Base-by-base conservation (phyloP, 176 grass and related monocot species). In the Zea mays region DNA sequence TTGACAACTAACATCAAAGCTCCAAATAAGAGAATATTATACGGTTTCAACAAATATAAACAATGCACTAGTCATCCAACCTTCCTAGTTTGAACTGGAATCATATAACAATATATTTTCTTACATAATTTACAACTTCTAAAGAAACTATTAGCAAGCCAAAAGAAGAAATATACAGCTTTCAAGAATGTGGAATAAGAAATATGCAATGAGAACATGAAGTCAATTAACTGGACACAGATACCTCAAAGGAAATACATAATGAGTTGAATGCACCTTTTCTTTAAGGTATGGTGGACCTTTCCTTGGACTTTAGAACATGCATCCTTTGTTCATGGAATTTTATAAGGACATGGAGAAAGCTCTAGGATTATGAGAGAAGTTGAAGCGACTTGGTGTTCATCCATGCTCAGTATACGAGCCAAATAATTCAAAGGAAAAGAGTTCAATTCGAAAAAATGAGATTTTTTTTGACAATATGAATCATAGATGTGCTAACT, bases 11-110 rank as follows among this genome's bases (percentile, higher is more conserved):
- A 40, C 27, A 79, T 5, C 8, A 46, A 67, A 74, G 69, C 76
- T 67, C 8, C 47, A 48, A 79, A 79, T 51, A 42, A 82, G 57
- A 65, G 73, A 46, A 74, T 27, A 73, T 7, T 43, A 37, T 34
- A 44, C 52, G 55, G 4, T 19, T 36, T 36, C 33, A 52, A 72
- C 21, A 78, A 55, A 69, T 55, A 65, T 19, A 69, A 19, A 3
- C 3, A 47, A 56, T 55, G 48, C 48, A 16, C n/a, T 67, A 67
- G 76, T 40, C 38, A 54, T 78, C 51, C 47, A 78, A 66, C 19
- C 35, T 41, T 57, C 72, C 72, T 65, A 52, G 14, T 77, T 78
- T 67, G 4, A 38, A 55, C 17, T 38, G 47, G 36, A 78, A 54
- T 49, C 27, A 65, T 46, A 49, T 51, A 13, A 1, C 3, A 8